Conservation (phyloP, 1,139 yeast genomes). For the Suhomyces yuchorum region DNA sequence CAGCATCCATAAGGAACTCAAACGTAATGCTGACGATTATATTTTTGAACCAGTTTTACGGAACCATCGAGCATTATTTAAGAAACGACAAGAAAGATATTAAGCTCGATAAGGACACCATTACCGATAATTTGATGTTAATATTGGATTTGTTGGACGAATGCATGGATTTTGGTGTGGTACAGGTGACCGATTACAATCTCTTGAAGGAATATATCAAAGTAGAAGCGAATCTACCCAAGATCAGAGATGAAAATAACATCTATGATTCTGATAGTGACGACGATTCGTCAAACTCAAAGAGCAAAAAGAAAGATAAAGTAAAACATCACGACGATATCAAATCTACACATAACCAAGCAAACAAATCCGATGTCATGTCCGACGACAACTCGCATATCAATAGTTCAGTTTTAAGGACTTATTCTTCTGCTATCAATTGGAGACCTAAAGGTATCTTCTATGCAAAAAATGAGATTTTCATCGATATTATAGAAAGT, state of each 20-base stretch:
- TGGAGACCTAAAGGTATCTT: slow-evolving; percentile 54
- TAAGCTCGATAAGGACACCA: slow-evolving; percentile 27
- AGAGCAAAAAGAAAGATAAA: slow-evolving; percentile 12
- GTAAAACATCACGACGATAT: slow-evolving; percentile 24
- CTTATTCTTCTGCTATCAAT: slow-evolving; percentile 45
- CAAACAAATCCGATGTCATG: slow-evolving; percentile 37
- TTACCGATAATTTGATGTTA: slow-evolving; percentile 43
- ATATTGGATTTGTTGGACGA: slow-evolving; percentile 48
- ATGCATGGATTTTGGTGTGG: slow-evolving; percentile 48
- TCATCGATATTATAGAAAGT: slow-evolving; percentile 44
- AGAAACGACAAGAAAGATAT: slow-evolving; percentile 16
- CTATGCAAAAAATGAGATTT: slow-evolving; percentile 50
- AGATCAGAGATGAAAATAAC: slow-evolving; percentile 13
- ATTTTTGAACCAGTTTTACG: slow-evolving; percentile 38
- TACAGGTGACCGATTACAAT: slow-evolving; percentile 48
- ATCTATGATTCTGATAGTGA: slow-evolving; percentile 19
- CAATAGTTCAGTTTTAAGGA: slow-evolving; percentile 60
- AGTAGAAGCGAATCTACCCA: slow-evolving; percentile 39
- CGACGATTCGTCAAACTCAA: slow-evolving; percentile 17
- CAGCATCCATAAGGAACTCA: slow-evolving; percentile 35
- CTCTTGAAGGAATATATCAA: slow-evolving; percentile 49
- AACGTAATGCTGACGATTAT: slow-evolving; percentile 47
- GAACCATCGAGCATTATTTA: slow-evolving; percentile 35
- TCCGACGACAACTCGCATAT: slow-evolving; percentile 34
- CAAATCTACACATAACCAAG: slow-evolving; percentile 45